Conservation (phyloP, 2,329 filamentous ascomycete genomes). For the Chrysoporthe cubensis region DNA sequence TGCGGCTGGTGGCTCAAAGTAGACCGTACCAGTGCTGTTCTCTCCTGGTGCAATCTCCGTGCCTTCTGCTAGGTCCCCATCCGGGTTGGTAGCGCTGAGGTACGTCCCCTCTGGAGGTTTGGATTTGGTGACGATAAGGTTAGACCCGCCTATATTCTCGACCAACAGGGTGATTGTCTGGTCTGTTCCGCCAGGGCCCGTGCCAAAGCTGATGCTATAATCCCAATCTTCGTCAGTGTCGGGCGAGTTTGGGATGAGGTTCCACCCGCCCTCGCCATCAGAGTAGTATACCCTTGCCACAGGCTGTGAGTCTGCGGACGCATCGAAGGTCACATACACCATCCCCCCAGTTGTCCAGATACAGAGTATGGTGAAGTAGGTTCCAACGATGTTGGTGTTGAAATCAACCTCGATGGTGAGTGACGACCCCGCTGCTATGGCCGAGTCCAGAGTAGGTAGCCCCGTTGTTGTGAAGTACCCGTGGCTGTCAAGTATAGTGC, state of each 20-base stretch:
- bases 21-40: constrained; percentile 15
- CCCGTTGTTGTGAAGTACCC: constrained; percentile 35
- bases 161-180: constrained; percentile 28
- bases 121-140: constrained; percentile 42
- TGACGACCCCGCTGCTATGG: constrained; percentile 37
- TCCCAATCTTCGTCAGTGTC: constrained; percentile 10
- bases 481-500: constrained; percentile 5
- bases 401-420: constrained; percentile 41
- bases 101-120: constrained; percentile 34
- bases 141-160: constrained; percentile 42
- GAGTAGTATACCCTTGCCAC: constrained; percentile 41
- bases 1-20: constrained; percentile 23
- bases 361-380: constrained; percentile 40
- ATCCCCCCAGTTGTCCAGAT: constrained; percentile 43
- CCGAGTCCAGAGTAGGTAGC: constrained; percentile 38
- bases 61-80: constrained; percentile 28
- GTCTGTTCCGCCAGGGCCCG: constrained; percentile 31
- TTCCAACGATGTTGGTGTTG: constrained; percentile 37
- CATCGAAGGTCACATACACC: constrained; percentile 39
- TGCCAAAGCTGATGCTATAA: constrained; percentile 38
- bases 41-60: constrained; percentile 18
- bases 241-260: constrained; percentile 25
- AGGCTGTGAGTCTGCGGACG: constrained; percentile 40
- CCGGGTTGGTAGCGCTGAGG: constrained; percentile 27
- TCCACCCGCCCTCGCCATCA: constrained; percentile 40